phyloP scores from a whole-genome alignment of 495 filamentous ascomycete species.

The Tuber umbilicatum region DNA sequence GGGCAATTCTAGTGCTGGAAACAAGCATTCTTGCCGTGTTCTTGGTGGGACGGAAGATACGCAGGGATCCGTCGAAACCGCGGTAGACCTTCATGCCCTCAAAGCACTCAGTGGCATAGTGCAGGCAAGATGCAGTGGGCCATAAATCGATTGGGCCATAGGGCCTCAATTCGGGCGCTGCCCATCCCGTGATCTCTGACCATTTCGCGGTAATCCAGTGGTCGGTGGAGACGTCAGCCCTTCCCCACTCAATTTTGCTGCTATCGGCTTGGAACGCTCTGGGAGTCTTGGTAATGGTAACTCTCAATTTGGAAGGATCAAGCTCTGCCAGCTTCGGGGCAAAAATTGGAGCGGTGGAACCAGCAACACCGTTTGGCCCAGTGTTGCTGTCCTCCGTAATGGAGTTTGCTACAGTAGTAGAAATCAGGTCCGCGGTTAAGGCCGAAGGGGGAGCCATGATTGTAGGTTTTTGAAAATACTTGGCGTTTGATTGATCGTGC shows the following conservation, averaged over 20 bases:
- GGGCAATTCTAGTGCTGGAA: slow-evolving; percentile 65
- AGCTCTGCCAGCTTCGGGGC: slow-evolving; percentile 45
- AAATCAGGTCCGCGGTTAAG: slow-evolving; percentile 6
- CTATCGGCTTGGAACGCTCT: slow-evolving; percentile 59
- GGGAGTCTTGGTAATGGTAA: slow-evolving; percentile 59
- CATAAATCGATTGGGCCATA: slow-evolving; percentile 74
- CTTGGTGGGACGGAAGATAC: slow-evolving; percentile 74
- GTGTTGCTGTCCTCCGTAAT: slow-evolving; percentile 10
- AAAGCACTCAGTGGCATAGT: slow-evolving; percentile 91
- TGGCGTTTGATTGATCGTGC: background rate
- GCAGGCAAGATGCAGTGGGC: slow-evolving; percentile 76
- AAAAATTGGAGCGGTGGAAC: slow-evolving; percentile 7
- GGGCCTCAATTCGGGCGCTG: slow-evolving; percentile 66
- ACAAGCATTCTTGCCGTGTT: slow-evolving; percentile 70
- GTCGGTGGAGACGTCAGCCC: slow-evolving; percentile 65
- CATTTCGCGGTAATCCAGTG: slow-evolving; percentile 80
- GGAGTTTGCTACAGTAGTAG: slow-evolving; percentile 10
- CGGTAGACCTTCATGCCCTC: slow-evolving; percentile 86
- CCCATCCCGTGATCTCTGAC: slow-evolving; percentile 64
- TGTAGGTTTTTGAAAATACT: background rate
- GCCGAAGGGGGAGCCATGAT: slow-evolving; percentile 31
- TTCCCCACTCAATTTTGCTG: slow-evolving; percentile 46
- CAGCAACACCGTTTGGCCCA: background rate
- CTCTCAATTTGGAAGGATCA: slow-evolving; percentile 65
- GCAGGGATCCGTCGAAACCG: slow-evolving; percentile 70